These are phyloP conservation scores for Wickerhamiella australiensis DNA, from an alignment of 805 yeast genomes.

Conservation along the genomic window DNA sequence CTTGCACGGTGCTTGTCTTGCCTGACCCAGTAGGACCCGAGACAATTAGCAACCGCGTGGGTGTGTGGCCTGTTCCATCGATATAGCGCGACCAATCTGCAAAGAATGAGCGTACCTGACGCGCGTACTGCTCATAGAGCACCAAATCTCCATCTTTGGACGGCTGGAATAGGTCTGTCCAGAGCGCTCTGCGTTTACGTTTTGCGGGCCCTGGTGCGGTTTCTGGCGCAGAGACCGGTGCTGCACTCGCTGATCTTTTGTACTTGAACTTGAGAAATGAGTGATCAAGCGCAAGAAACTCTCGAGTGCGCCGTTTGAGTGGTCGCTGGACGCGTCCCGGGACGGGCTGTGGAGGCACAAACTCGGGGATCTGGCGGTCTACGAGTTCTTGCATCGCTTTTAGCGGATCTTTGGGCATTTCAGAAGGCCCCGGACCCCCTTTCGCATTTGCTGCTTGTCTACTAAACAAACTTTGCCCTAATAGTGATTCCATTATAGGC, in stretches of 20 bases:
- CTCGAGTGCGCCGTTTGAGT: neutral
- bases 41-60: conserved; percentile 47
- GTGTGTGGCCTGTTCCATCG: neutral
- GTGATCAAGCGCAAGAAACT: neutral
- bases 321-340: neutral
- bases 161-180: conserved; percentile 7
- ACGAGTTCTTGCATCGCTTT: neutral
- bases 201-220: neutral
- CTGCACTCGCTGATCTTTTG: neutral
- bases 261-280: neutral
- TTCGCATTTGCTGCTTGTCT: too few relatives aligned
- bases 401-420: neutral
- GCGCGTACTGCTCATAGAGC: conserved; percentile 10
- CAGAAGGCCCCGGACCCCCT: too few relatives aligned
- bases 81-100: conserved; percentile 3
- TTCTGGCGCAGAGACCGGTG: neutral
- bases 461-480: neutral
- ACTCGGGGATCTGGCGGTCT: neutral
- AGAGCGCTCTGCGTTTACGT: conserved; percentile 4
- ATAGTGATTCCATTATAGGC: neutral
- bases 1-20: conserved; percentile 78
- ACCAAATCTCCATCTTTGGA: conserved; percentile 2
- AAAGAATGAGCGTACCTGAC: conserved; percentile 7
- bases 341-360: neutral
- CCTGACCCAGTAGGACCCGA: conserved; percentile 77